Base-by-base conservation (phyloP, 2,329 filamentous ascomycete genomes). In the Phaeomoniella chlamydospora region DNA sequence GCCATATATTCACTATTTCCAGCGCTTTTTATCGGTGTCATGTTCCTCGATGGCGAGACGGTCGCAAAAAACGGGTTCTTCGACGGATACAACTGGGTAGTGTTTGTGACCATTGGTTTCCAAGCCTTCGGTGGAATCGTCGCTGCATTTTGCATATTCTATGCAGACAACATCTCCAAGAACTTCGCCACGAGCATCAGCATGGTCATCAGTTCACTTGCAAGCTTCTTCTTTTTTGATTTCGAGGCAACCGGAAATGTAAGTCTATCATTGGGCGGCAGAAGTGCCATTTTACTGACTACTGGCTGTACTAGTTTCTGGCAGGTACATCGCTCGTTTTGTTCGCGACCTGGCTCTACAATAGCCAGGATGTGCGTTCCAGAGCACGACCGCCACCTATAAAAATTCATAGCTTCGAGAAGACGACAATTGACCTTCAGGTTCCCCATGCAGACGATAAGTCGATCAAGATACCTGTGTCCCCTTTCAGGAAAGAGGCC, bases 1-100 rank as follows among this genome's bases (percentile, higher is more conserved):
- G 87, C 86, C 1, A 83, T 94, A 52, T 98, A 94, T 62, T 94
- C 87, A 1, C 66, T 96, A 2, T 88, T 94, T 48, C 85, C 88
- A 0, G 82, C 87, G 1, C 66, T 94, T 1, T 75, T 96, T 39
- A 69, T 93, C 36, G 90, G 88, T 1, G 79, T 96, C 4, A 61
- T 92, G 2, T 82, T 83, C 60, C 82, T 85, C 43, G 90, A 98
- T 46, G 90, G 88, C 16, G 74, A 77, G 41, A 78, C 81, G 29
- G 86, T 98, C 43, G 70, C 78, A 16, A 74, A 80, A 55, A 76
- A 83, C 42, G 90, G 90, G 10, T 93, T 96, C 58, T 96, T 98
- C 47, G 80, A 82, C 39, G 90, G 90, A 2, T 98, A 96, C 60
- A 94, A 93, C 54, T 80, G 74, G 68, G 69, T 88, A 14, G 88